Evolutionary conservation across 176 grass and related monocot genomes (phyloP).

Genomic region (Thalia dealbata): DNA sequence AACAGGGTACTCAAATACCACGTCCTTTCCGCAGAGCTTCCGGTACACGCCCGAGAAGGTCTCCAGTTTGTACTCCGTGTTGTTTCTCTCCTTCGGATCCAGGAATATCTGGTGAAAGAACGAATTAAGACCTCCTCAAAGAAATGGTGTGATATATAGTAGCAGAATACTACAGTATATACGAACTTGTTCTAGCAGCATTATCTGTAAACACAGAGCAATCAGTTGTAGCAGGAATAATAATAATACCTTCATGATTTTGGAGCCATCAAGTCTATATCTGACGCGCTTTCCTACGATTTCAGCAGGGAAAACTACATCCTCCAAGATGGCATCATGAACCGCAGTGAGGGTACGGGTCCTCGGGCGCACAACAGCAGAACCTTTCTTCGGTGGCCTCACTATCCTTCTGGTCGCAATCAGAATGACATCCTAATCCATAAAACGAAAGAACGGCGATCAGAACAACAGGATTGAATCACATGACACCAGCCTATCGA

Average conservation of each 20-base stretch:
- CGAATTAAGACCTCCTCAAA: no score
- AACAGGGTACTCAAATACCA: conserved; percentile 56
- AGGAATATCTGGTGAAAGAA: conserved; percentile 53
- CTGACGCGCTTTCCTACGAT: conserved; percentile 29
- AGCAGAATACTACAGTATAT: no score
- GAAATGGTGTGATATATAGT: no score
- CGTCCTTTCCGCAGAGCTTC: conserved; percentile 73
- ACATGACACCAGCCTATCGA: not conserved
- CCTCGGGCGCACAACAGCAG: conserved; percentile 22
- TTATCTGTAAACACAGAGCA: no score
- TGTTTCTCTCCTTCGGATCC: conserved; percentile 95
- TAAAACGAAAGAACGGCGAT: not conserved
- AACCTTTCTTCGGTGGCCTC: conserved; percentile 26
- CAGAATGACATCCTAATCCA: conserved; percentile 20
- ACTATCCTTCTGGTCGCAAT: conserved; percentile 25
- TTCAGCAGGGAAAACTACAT: conserved; percentile 26
- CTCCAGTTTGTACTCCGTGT: conserved; percentile 91
- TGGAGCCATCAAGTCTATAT: conserved; percentile 26
- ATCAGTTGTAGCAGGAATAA: no score
- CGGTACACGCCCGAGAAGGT: conserved; percentile 78
- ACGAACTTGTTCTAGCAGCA: no score
- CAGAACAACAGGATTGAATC: not conserved
- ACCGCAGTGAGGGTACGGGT: conserved; percentile 20
- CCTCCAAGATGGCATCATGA: conserved; percentile 30
- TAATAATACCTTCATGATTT: conserved; percentile 4